Base-by-base conservation (phyloP, 139 green algal genomes). In the Chlorella vulgaris region DNA sequence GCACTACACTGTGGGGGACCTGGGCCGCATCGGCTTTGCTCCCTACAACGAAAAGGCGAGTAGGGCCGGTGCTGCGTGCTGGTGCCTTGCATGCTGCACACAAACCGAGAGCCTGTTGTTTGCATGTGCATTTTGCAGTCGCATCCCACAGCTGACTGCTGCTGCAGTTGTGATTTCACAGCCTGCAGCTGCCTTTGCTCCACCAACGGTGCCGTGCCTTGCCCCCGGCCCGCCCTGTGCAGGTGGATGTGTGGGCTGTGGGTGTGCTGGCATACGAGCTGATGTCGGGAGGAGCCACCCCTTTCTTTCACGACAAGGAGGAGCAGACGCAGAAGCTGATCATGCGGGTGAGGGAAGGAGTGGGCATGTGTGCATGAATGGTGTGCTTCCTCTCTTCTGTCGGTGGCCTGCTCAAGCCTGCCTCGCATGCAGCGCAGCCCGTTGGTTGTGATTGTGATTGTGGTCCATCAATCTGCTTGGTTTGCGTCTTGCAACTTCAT, bases 261-360 rank as follows among this genome's bases (percentile, higher is more conserved):
- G 94, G 94, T 13, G 91, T 95, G 51, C 86, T 97, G 77, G 91
- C 91, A 0, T 97, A 96, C 62, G 93, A 97, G 90, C 88, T 96
- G 50, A 83, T 97, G 53, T 86, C 89, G 47, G 91, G 92, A 24
- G 71, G 71, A 4, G 26, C 67, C n/a, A 80, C 90, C 10, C 89
- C 90, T 15, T 92, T 92, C 51, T 82, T 69, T 60, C 83, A 94
- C 2, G 92, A 94, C 50, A 88, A 92, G 31, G 90, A 95, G 74
- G 84, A 88, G n/a, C 80, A 94, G 82, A 96, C 93, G 1, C 89
- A 88, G 76, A 85, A 80, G 33, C 85, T 91, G 43, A 97, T 97
- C 86, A 90, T 95, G 43, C 3, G 53, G 65, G 77, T 76, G 39
- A 4, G 77, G 28, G 19, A n/a, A 2, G 19, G 36, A 5, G n/a